Evolutionary conservation across 495 filamentous ascomycete genomes (phyloP).

Genomic region (Sordaria brevicollis): DNA sequence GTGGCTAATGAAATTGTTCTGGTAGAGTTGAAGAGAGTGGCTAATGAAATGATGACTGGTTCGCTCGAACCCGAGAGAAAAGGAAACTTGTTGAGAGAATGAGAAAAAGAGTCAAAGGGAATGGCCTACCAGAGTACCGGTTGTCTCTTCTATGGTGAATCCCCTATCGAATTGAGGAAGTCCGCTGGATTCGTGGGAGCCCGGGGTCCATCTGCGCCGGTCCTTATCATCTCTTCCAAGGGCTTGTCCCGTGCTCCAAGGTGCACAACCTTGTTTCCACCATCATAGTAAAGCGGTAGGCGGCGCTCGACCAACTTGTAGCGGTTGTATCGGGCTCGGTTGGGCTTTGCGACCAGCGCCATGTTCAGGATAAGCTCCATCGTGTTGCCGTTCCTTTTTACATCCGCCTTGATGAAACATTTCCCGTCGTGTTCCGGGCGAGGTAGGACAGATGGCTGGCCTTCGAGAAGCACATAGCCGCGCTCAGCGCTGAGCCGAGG

Average conservation of each 20-base stretch:
- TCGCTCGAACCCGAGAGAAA: neutral
- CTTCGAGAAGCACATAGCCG: no score
- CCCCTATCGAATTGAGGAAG: no score
- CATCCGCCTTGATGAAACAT: no score
- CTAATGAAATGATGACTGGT: neutral
- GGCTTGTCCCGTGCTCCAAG: neutral
- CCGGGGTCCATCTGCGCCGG: no score
- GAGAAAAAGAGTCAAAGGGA: neutral
- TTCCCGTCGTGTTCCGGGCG: no score
- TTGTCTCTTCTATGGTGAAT: neutral
- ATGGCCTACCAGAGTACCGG: no score
- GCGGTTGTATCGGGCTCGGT: no score
- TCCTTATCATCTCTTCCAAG: no score
- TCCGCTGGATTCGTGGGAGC: no score
- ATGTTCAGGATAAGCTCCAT: neutral
- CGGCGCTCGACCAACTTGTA: neutral
- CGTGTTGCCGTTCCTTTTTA: no score
- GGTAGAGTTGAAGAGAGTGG: neutral
- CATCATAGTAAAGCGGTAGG: neutral
- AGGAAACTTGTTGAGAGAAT: neutral
- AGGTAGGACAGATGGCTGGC: no score
- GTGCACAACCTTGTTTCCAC: neutral
- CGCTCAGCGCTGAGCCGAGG: no score
- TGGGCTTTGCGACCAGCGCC: neutral
- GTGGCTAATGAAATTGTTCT: neutral